Evolutionary conservation across 2,329 filamentous ascomycete species (phyloP).

Genomic region (Pleomassaria siparia): DNA sequence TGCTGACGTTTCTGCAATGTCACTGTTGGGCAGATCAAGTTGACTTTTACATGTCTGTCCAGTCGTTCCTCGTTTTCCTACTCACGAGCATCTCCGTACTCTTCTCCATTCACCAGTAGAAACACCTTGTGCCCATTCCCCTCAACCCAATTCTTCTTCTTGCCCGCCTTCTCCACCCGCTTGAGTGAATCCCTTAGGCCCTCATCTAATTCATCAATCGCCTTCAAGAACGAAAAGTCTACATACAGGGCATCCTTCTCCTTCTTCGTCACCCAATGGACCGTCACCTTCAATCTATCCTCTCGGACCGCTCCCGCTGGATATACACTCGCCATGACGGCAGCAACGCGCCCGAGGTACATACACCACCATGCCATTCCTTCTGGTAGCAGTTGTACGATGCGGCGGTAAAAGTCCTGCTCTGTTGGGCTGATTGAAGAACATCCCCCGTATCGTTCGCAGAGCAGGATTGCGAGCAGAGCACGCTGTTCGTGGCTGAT

Average conservation of each 20-base stretch:
- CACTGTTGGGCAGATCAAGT: too few species aligned
- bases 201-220: constrained; percentile 35
- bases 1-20: background rate
- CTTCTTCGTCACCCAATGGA: constrained; percentile 33
- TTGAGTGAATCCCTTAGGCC: constrained; percentile 31
- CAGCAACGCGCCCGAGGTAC: constrained; percentile 63
- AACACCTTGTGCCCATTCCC: constrained; percentile 32
- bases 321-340: constrained; percentile 60
- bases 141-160: constrained; percentile 44
- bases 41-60: background rate
- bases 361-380: constrained; percentile 66
- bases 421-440: constrained; percentile 60
- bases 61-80: background rate
- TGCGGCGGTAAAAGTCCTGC: constrained; percentile 54
- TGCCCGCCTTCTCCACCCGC: constrained; percentile 40
- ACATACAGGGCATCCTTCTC: constrained; percentile 32
- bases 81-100: constrained; percentile 11
- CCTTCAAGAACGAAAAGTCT: constrained; percentile 27
- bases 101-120: constrained; percentile 30
- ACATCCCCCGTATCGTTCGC: constrained; percentile 69
- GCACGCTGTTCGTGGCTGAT: constrained; percentile 72
- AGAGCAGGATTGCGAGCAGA: constrained; percentile 69
- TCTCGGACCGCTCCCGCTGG: constrained; percentile 57
- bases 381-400: constrained; percentile 56
- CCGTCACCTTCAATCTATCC: constrained; percentile 32